phyloP scores from a whole-genome alignment of 768 basidiomycete species.

The Boletus reticulatus region DNA sequence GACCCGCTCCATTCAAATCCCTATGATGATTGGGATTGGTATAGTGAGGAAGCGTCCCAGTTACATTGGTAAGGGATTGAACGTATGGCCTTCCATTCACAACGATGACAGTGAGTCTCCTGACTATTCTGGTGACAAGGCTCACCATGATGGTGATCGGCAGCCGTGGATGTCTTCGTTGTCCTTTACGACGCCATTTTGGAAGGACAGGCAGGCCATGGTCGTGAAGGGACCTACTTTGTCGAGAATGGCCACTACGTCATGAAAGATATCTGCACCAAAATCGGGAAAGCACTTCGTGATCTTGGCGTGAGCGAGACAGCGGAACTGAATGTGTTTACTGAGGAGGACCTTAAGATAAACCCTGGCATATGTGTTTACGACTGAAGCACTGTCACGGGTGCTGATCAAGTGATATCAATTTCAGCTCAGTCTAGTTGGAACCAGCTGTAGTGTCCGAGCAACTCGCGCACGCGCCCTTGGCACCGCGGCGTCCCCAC shows the following conservation, averaged over 20 bases:
- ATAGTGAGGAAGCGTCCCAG: conserved; percentile 53
- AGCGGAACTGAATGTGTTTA: conserved; percentile 41
- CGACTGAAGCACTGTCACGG: background rate
- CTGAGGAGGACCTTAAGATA: conserved; percentile 19
- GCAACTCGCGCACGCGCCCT: conserved; percentile 21
- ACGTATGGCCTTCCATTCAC: conserved; percentile 61
- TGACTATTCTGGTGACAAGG: background rate
- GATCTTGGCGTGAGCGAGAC: conserved; percentile 18
- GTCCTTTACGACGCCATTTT: conserved; percentile 40
- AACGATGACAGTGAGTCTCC: conserved; percentile 40
- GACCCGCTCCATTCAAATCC: conserved; percentile 54
- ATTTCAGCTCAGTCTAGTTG: conserved; percentile 16
- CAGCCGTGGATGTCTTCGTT: conserved; percentile 41
- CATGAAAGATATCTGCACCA: conserved; percentile 42
- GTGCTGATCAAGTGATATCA: background rate
- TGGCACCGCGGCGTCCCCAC: too few species aligned
- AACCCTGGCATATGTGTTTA: conserved; percentile 1
- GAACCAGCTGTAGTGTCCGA: conserved; percentile 20
- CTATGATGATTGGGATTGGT: conserved; percentile 42
- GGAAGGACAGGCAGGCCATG: conserved; percentile 19
- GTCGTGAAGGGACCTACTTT: conserved; percentile 53
- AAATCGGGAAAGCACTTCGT: conserved; percentile 36
- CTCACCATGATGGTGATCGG: background rate
- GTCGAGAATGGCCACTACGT: conserved; percentile 50
- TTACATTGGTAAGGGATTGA: conserved; percentile 56